These are phyloP conservation scores for Gymnopilus dilepis DNA, from an alignment of 768 basidiomycete species.

Conservation along the genomic window DNA sequence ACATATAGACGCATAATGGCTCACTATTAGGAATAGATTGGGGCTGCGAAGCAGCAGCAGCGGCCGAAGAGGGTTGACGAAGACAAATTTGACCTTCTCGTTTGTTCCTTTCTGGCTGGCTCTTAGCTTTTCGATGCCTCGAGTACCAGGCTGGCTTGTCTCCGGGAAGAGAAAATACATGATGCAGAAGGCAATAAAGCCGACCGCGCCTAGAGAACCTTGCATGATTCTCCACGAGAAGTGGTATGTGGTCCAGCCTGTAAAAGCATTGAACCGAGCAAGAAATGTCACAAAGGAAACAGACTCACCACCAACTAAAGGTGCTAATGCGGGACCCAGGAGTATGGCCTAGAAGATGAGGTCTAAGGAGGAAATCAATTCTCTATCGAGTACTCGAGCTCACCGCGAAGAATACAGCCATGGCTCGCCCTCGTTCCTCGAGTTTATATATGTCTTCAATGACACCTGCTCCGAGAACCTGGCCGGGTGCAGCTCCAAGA, in stretches of 20 bases:
- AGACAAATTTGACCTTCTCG: conserved; percentile 38
- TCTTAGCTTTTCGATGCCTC: conserved; percentile 55
- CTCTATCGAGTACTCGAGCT: conserved; percentile 13
- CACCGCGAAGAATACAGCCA: conserved; percentile 64
- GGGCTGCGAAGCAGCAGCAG: conserved; percentile 61
- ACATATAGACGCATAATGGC: conserved; percentile 25
- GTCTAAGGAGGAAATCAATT: neutral
- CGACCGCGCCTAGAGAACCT: conserved; percentile 44
- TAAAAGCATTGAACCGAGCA: neutral
- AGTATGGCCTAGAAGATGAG: conserved; percentile 30
- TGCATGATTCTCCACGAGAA: conserved; percentile 73
- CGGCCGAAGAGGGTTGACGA: conserved; percentile 64
- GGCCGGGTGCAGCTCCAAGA: conserved; percentile 61
- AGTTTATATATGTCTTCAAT: conserved; percentile 71
- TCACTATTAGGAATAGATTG: conserved; percentile 58
- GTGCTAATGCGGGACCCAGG: conserved; percentile 66
- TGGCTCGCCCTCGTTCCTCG: conserved; percentile 63
- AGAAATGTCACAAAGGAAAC: neutral
- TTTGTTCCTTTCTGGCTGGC: conserved; percentile 6
- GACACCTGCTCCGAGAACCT: conserved; percentile 61
- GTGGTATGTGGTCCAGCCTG: conserved; percentile 59
- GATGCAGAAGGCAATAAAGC: conserved; percentile 42
- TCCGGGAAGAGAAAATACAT: conserved; percentile 63
- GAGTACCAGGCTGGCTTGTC: conserved; percentile 64
- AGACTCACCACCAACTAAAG: conserved; percentile 55